Evolutionary conservation across 2,329 filamentous ascomycete species (phyloP), one percentile per base, ranked within the genome.

Genomic region (Corynespora cassiicola): DNA sequence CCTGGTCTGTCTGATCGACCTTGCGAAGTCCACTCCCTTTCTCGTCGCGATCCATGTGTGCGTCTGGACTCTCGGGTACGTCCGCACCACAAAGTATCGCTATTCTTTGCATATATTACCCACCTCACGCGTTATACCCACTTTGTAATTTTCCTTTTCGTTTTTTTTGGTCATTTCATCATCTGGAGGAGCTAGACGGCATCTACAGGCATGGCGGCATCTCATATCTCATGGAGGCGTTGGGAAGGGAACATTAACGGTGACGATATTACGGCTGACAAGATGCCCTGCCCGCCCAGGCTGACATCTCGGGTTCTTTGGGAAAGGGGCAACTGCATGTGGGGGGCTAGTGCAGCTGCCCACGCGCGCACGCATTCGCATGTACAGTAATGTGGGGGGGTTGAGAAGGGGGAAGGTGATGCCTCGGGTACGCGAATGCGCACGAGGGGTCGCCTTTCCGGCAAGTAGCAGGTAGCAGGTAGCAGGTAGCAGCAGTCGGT

Each of bases 131-230:
- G 53, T 58, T 68, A 70, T 70, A 70, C 65, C 66, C 66, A 58
- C 42, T 59, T 63, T 66, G 55, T 66, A 66, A 63, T 68, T 65
- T 61, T 52, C n/a, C n/a, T n/a, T n/a, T n/a, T n/a, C n/a, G n/a
- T n/a, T n/a, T n/a, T n/a, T n/a, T n/a, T n/a, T n/a, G n/a, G n/a
- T n/a, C 54, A 57, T 52, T 52, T 52, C 46, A 54, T 47, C 18
- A 39, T 52, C 39, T 22, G 32, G 39, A 46, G 29, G 47, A 45
- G 49, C 43, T 45, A 42, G 38, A 50, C 38, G 55, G 48, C 54
- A 56, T 58, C 40, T 39, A 36, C 27, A 29, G 45, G 33, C 43
- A 58, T 36, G 54, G 54, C 50, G 52, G 45, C 46, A 36, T 52
- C 31, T 47, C 44, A 52, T 50, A 44, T 35, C 45, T 39, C 35